Evolutionary conservation across 768 basidiomycete species (phyloP).

Genomic region (Austroboletus eburneus): DNA sequence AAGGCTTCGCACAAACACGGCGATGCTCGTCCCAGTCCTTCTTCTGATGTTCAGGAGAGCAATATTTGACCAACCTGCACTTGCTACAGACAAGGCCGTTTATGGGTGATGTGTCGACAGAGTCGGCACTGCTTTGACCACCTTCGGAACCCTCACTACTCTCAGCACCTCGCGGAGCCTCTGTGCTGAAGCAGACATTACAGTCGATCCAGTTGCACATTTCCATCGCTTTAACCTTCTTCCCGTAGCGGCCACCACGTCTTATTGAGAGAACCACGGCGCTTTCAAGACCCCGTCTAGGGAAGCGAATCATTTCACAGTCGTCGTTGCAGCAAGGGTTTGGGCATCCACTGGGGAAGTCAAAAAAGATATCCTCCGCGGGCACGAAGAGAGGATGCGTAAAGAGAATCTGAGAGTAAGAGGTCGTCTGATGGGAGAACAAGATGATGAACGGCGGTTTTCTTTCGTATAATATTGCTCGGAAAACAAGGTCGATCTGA

Average conservation of each 20-base stretch:
- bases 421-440: slow-evolving; percentile 77
- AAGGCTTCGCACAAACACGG: slow-evolving; percentile 54
- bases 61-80: slow-evolving; percentile 76
- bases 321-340: slow-evolving; percentile 78
- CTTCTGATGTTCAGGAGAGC: slow-evolving; percentile 68
- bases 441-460: slow-evolving; percentile 71
- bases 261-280: slow-evolving; percentile 63
- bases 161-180: slow-evolving; percentile 28
- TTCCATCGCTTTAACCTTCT: slow-evolving; percentile 48
- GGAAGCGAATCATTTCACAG: slow-evolving; percentile 80
- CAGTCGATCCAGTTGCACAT: slow-evolving; percentile 88
- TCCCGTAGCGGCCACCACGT: slow-evolving; percentile 48
- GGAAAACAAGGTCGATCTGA: slow-evolving; percentile 74
- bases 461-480: slow-evolving; percentile 73
- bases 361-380: slow-evolving; percentile 66
- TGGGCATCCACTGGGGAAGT: slow-evolving; percentile 76
- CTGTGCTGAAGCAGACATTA: slow-evolving; percentile 53
- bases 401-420: slow-evolving; percentile 80
- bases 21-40: slow-evolving; percentile 78
- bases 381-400: slow-evolving; percentile 69
- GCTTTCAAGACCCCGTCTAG: slow-evolving; percentile 55
- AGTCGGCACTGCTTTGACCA: slow-evolving; percentile 42
- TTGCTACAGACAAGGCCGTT: slow-evolving; percentile 67
- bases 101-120: slow-evolving; percentile 26
- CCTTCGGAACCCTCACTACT: slow-evolving; percentile 45